Evolutionary conservation across 768 basidiomycete species (phyloP), one percentile per base, ranked within the genome.

Genomic region (Pleurotus eryngii): DNA sequence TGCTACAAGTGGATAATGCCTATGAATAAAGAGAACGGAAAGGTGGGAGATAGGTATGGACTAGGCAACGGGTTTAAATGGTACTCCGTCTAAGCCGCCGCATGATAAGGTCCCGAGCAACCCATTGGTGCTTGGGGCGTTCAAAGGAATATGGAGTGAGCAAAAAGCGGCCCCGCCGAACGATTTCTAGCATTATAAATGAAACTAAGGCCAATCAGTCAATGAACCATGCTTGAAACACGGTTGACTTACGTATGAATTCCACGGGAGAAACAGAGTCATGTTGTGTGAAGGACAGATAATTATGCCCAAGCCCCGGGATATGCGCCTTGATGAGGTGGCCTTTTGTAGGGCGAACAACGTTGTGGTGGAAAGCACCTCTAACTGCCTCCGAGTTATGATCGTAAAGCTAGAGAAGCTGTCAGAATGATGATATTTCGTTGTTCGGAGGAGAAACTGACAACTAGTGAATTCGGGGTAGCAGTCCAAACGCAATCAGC

Each of bases 121-220:
- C 76, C 58, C 71, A 71, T 35, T 79, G 67, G 53, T 72, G 75
- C 56, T 74, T 82, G 17, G 78, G 75, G 45, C 76, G 78, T 53
- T 77, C 76, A 40, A 81, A 78, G 4, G 71, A 66, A 57, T 78
- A 83, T 4, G 77, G 73, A 22, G 77, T 76, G 9, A 81, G 76
- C 56, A 64, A 69, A 63, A 86, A 86, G 35, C 82, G 79, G 42
- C 82, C 80, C 47, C 83, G 78, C 26, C 84, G 82, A 14, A 86
- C 66, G 30, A 85, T 81, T 65, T 86, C 84, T 76, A 86, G 80
- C 69, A 86, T 78, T 37, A 86, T 71, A 66, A 85, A 85, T 12
- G 82, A 83, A 6, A 85, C 84, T 84, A 57, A 27, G 18, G 12
- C 4, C 3, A 18, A 58, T 74, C 40, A 67, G 53, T 26, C 7